A percentile compares a stretch with the other conserved stretches of the same genome.
Conservation (phyloP, 2,329 filamentous ascomycete species). For the Calonectria pseudoreteaudii region DNA sequence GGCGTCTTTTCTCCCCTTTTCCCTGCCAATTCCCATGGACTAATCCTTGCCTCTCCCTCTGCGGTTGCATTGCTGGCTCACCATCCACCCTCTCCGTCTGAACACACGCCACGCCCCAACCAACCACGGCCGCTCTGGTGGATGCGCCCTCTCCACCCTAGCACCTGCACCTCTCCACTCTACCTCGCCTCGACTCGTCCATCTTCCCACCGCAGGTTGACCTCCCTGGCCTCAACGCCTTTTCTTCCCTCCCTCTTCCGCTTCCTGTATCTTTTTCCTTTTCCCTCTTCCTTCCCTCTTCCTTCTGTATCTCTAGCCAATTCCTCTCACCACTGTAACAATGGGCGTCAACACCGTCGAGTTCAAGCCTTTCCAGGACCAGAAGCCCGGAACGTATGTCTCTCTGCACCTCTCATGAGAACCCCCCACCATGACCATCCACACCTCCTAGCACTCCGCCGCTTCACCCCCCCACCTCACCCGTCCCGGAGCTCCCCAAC, state of each 20-base stretch:
- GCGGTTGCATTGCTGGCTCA: constrained; percentile 4
- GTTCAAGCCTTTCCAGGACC: constrained; percentile 89
- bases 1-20: not conserved
- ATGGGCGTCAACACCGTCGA: constrained; percentile 84
- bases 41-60: constrained; percentile 4
- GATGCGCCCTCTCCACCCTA: constrained; percentile 9
- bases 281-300: constrained; percentile 5
- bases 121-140: constrained; percentile 25
- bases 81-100: constrained; percentile 5
- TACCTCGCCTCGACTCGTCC: constrained; percentile 17
- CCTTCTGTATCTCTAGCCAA: constrained; percentile 18
- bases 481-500: constrained; percentile 9
- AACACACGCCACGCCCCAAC: constrained; percentile 17
- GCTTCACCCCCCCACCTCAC: not conserved
- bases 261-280: not conserved
- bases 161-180: constrained; percentile 24
- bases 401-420: constrained; percentile 48
- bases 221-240: constrained; percentile 19
- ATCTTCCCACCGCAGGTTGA: constrained; percentile 26
- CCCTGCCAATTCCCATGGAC: not conserved
- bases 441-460: constrained; percentile 34
- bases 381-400: constrained; percentile 99
- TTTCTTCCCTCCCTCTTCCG: not conserved
- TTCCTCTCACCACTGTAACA: constrained; percentile 40
- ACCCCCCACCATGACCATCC: constrained; percentile 18